Evolutionary conservation across 495 filamentous ascomycete species (phyloP).

Genomic region (Achaetomiella virescens): DNA sequence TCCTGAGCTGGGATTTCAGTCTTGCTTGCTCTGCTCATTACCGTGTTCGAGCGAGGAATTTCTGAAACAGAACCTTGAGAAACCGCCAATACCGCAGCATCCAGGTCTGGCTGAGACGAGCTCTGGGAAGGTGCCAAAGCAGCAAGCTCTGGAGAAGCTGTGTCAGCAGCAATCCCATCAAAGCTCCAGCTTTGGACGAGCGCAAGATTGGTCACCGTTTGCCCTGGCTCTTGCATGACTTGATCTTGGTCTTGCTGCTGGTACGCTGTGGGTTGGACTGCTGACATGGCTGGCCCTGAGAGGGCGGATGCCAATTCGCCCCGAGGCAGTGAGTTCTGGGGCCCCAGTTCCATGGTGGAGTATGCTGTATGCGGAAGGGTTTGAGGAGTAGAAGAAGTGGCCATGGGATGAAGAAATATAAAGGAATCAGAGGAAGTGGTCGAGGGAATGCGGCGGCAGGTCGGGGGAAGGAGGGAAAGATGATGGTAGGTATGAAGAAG

Average conservation of each 20-base stretch:
- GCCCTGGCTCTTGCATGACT: not conserved
- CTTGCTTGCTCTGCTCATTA: not conserved
- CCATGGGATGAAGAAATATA: not conserved
- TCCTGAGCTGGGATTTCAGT: not conserved
- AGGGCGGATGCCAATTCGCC: not conserved
- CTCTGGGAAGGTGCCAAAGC: not conserved
- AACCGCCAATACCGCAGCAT: not conserved
- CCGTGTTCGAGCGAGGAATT: not conserved
- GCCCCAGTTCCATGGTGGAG: not conserved
- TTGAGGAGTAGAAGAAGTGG: not conserved
- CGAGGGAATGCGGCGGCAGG: no score
- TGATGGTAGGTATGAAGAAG: no score
- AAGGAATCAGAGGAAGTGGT: not conserved
- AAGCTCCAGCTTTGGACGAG: conserved; percentile 10
- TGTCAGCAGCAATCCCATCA: not conserved
- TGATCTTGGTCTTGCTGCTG: not conserved
- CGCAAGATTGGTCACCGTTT: conserved; percentile 1
- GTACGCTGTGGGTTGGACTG: not conserved
- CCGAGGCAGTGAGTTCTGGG: not conserved
- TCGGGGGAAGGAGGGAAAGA: no score
- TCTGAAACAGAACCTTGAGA: not conserved
- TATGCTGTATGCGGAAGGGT: not conserved
- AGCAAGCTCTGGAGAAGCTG: not conserved
- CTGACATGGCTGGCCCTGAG: not conserved
- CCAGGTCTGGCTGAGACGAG: not conserved